phyloP scores from a whole-genome alignment of 768 basidiomycete species.

The Russula vinacea region DNA sequence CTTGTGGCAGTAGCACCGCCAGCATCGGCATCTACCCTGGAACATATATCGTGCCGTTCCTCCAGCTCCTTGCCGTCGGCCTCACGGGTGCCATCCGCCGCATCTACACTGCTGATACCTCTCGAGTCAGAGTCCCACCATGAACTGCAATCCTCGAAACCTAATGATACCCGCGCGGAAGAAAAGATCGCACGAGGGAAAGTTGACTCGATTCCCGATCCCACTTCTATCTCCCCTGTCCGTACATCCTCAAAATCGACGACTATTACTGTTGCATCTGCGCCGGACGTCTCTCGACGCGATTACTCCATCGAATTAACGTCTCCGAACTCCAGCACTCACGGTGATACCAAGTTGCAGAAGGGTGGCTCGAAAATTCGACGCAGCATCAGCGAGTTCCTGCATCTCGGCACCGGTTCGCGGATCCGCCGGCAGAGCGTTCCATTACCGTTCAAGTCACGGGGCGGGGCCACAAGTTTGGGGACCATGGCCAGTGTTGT shows the following conservation, averaged over 20 bases:
- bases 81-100: neutral
- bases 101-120: neutral
- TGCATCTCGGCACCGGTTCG: slow-evolving; percentile 13
- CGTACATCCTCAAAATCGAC: neutral
- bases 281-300: slow-evolving; percentile 12
- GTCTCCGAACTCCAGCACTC: neutral
- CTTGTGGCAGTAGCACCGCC: too few relatives aligned
- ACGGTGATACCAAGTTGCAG: neutral
- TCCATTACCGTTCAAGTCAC: neutral
- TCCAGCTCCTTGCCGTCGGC: neutral
- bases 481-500: neutral
- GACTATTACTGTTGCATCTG: slow-evolving; percentile 2
- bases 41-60: neutral
- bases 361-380: slow-evolving; percentile 13
- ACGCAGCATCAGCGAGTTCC: slow-evolving; percentile 21
- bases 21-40: neutral
- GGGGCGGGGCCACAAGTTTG: neutral
- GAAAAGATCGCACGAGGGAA: neutral
- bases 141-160: neutral
- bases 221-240: slow-evolving; percentile 4
- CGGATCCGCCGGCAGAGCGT: slow-evolving; percentile 15
- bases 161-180: too few relatives aligned
- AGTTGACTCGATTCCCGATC: slow-evolving; percentile 10
- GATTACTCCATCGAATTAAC: slow-evolving; percentile 25
- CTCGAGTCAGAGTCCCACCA: neutral